Conservation (phyloP, 2,329 filamentous ascomycete species). For the Clathrospora elynae region DNA sequence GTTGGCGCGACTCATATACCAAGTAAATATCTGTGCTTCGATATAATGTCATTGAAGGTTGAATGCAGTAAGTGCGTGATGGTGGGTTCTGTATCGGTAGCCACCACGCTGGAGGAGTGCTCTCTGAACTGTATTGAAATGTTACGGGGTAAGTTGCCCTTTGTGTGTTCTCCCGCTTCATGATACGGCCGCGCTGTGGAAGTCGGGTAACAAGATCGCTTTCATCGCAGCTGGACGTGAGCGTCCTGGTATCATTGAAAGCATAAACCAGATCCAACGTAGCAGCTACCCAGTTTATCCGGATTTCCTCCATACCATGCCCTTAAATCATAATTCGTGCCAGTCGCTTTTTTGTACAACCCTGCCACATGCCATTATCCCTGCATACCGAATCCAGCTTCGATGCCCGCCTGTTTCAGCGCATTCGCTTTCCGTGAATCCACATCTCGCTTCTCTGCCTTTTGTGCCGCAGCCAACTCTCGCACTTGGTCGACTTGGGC, state of each 20-base stretch:
- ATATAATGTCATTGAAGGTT: too few species aligned
- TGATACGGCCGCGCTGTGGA: too few species aligned
- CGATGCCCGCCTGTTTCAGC: conserved; percentile 57
- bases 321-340: conserved; percentile 13
- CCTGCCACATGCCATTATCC: conserved; percentile 2
- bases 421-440: conserved; percentile 67
- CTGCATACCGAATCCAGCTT: conserved; percentile 80
- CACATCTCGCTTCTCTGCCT: conserved; percentile 69
- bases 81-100: too few species aligned
- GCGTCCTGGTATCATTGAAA: conserved; percentile 21
- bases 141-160: too few species aligned
- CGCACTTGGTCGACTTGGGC: conserved; percentile 73
- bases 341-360: not conserved
- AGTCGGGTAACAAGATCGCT: not conserved
- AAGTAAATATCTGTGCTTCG: too few species aligned
- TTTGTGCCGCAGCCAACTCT: conserved; percentile 72
- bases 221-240: conserved; percentile 15
- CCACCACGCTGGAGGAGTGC: too few species aligned
- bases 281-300: conserved; percentile 5
- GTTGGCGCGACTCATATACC: too few species aligned
- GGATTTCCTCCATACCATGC: conserved; percentile 2
- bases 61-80: too few species aligned
- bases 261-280: conserved; percentile 12
- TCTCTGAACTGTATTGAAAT: too few species aligned
- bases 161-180: too few species aligned